These are phyloP conservation scores for Kregervanrija delftensis DNA, from an alignment of 805 yeast species.

Conservation along the genomic window DNA sequence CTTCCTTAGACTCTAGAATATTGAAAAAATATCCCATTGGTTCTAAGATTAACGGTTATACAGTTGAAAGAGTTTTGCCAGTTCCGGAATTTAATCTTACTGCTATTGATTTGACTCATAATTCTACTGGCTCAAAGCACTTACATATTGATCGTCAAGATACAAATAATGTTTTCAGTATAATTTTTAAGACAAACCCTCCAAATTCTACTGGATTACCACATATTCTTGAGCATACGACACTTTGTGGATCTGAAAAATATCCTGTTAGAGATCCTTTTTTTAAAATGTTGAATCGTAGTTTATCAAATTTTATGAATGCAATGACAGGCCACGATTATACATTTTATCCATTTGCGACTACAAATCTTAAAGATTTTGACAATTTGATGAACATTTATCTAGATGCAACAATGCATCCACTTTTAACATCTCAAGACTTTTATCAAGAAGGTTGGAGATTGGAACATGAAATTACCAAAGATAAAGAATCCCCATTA, in stretches of 20 bases:
- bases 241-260: conserved; percentile 86
- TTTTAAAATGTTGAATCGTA: conserved; percentile 92
- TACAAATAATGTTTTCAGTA: conserved; percentile 77
- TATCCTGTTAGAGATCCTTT: conserved; percentile 96
- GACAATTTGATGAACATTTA: conserved; percentile 81
- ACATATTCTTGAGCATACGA: conserved; percentile 92
- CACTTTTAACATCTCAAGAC: conserved; percentile 70
- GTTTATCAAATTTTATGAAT: conserved; percentile 95
- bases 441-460: conserved; percentile 98
- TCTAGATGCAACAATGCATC: conserved; percentile 79
- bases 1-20: conserved; percentile 5
- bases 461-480: conserved; percentile 60
- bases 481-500: conserved; percentile 54
- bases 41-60: conserved; percentile 56
- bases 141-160: conserved; percentile 82
- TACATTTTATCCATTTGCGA: conserved; percentile 93
- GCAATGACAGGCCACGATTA: conserved; percentile 98
- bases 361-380: conserved; percentile 80
- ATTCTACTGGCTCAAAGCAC: conserved; percentile 68
- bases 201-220: conserved; percentile 95
- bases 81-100: conserved; percentile 78
- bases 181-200: conserved; percentile 90
- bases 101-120: conserved; percentile 69
- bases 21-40: conserved; percentile 56
- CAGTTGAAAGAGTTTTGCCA: conserved; percentile 52